Base-by-base conservation (phyloP, 2,329 filamentous ascomycete species). In the Colletotrichum spaethianum region DNA sequence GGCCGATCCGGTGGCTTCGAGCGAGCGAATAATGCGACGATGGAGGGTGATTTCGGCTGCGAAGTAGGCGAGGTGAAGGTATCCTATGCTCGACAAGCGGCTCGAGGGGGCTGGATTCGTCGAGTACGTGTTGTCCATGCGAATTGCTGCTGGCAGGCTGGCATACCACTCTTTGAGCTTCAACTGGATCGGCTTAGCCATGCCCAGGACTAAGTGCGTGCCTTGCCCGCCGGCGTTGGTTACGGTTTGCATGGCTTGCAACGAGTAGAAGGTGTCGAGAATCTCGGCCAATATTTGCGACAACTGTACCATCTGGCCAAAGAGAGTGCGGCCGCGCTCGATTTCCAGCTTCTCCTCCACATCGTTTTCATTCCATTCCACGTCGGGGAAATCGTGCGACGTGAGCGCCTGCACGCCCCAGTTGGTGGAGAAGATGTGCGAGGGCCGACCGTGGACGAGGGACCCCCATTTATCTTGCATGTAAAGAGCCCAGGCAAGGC, bases 381-480 rank as follows among this genome's bases (percentile, higher is more conserved):
- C 89, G 71, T 95, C 93, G 31, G 92, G 90, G 76, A 95, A 95
- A 79, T 95, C 93, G 69, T 91, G 89, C 56, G 86, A 81, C 5
- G 84, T 87, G n/a, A 94, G 87, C 8, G 86, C 79, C 70, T 87
- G 87, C 7, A 97, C 94, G 1, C 92, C 94, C 94, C 94, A 97
- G 80, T 97, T 90, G 57, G 86, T 83, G 26, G 85, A 80, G 74
- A 89, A 88, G 50, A 91, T 89, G 75, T 97, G 94, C 5, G 94
- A 96, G 0, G 94, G 95, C 14, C 94, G 91, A 57, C 94, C 94
- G 78, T 97, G 93, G 31, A 96, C 92, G 26, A 97, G 86, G 2
- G 94, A 92, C 20, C 93, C 94, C 95, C 95, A 97, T 81, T 89
- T 97, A 82, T 98, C 95, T 82, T 98, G 94, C 92, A 97, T 96